Evolutionary conservation across 129 eudicot genomes (phyloP), one percentile per base, ranked within the genome.

Genomic region (Heracleum sosnowskyi): DNA sequence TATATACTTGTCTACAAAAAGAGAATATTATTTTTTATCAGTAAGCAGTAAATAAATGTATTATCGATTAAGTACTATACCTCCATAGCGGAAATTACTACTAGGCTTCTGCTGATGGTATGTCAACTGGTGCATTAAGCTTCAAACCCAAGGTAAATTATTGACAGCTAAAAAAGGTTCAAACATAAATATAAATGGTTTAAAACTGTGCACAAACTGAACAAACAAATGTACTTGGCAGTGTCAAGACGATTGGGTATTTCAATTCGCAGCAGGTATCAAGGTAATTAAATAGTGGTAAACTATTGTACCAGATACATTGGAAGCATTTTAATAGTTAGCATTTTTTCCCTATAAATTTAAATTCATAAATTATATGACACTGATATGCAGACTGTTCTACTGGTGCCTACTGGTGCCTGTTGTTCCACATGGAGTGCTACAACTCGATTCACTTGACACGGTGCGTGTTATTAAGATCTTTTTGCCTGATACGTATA

Each of bases 331-430:
- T 31, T 46, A 6, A 45, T 33, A 41, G 17, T 64, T 64, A 22
- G 15, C 41, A 7, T 8, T 42, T 74, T n/a, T 6, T n/a, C 22
- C 66, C 45, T 57, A 20, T 7, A 24, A 36, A 29, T 26, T 33
- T 69, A 26, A 40, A 57, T 20, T 80, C 34, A 55, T 82, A 16
- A 71, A 47, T 66, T 49, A 16, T 51, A 11, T 15, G 55, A 29
- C 4, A 37, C 79, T 84, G 51, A 53, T 49, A 40, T 88, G 88
- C 93, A 94, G 97, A 95, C 98, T 66, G 88, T 92, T 79, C 82
- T 95, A 75, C 85, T 95, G 47, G n/a, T n/a, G n/a, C n/a, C n/a
- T n/a, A n/a, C n/a, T n/a, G n/a, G 87, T 90, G 78, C 97, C 98
- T 42, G 82, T 90, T 76, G 33, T 82, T 60, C 94, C 96, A n/a